Conservation (phyloP, 2,329 filamentous ascomycete genomes). For the Ceratocystis diversiconidia region DNA sequence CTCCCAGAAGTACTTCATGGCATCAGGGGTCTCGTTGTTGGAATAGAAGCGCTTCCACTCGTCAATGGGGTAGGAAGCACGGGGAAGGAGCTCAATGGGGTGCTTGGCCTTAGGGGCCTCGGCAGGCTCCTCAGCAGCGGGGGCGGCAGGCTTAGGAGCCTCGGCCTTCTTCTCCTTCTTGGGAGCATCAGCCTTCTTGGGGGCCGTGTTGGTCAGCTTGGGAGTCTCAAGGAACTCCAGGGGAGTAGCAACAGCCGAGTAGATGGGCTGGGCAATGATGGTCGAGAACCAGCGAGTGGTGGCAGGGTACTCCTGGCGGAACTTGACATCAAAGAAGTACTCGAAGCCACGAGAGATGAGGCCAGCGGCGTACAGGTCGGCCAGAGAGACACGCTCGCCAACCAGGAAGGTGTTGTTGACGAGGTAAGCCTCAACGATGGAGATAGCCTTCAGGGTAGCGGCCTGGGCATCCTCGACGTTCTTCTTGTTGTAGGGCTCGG, state of each 20-base stretch:
- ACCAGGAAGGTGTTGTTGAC: conserved; percentile 91
- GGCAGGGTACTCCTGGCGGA: conserved; percentile 70
- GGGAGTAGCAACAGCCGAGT: conserved; percentile 62
- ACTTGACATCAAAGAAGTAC: conserved; percentile 86
- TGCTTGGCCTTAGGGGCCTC: conserved; percentile 86
- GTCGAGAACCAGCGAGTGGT: conserved; percentile 90
- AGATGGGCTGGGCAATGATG: conserved; percentile 83
- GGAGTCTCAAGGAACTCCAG: conserved; percentile 70
- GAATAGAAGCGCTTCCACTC: conserved; percentile 99
- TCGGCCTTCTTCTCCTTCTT: conserved; percentile 32
- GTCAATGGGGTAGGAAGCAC: conserved; percentile 69
- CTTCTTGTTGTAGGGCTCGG: conserved; percentile 95
- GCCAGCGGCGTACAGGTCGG: conserved; percentile 73
- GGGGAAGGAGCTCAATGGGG: conserved; percentile 72
- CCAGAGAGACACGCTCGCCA: conserved; percentile 91
- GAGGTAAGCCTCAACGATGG: conserved; percentile 74
- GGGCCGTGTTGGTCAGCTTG: conserved; percentile 51
- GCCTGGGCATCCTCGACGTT: conserved; percentile 66
- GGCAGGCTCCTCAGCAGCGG: conserved; percentile 31
- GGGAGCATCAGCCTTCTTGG: conserved; percentile 67
- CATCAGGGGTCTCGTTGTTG: conserved; percentile 74
- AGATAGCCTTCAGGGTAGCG: conserved; percentile 51
- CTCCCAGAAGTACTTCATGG: conserved; percentile 97
- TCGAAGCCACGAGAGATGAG: conserved; percentile 80
- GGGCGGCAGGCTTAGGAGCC: conserved; percentile 27